Evolutionary conservation across 129 eudicot species (phyloP).

Genomic region (Pittosporum tobira): DNA sequence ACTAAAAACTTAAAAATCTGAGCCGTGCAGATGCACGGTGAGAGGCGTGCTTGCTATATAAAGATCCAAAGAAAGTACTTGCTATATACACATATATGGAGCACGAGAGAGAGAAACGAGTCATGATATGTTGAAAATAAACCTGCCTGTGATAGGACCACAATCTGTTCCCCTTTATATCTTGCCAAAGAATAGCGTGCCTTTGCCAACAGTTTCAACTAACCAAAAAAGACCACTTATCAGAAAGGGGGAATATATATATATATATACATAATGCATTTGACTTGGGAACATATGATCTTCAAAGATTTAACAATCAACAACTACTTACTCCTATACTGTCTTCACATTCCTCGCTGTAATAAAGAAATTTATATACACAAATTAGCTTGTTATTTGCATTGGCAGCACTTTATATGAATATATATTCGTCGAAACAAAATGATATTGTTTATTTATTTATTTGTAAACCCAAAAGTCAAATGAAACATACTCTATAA

Average conservation of each 20-base stretch:
- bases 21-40: no score
- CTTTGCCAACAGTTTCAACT: conserved; percentile 82
- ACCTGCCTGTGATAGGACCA: conserved; percentile 80
- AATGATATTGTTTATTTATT: no score
- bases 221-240: conserved; percentile 11
- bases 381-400: conserved; percentile 8
- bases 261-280: no score
- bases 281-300: no score
- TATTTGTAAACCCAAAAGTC: not conserved
- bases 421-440: not conserved
- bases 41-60: no score
- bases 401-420: conserved; percentile 2
- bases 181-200: conserved; percentile 85
- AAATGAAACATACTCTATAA: conserved; percentile 60
- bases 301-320: not conserved
- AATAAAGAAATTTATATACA: conserved; percentile 10
- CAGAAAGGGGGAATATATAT: no score
- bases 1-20: no score
- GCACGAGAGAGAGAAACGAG: not conserved
- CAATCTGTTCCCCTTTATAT: conserved; percentile 91
- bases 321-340: conserved; percentile 62
- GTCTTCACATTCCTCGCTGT: conserved; percentile 89
- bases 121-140: not conserved
- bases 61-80: no score
- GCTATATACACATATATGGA: no score